Base-by-base conservation (phyloP, 108 stramenopile genomes). In the Mayamaea pseudoterrestris region DNA sequence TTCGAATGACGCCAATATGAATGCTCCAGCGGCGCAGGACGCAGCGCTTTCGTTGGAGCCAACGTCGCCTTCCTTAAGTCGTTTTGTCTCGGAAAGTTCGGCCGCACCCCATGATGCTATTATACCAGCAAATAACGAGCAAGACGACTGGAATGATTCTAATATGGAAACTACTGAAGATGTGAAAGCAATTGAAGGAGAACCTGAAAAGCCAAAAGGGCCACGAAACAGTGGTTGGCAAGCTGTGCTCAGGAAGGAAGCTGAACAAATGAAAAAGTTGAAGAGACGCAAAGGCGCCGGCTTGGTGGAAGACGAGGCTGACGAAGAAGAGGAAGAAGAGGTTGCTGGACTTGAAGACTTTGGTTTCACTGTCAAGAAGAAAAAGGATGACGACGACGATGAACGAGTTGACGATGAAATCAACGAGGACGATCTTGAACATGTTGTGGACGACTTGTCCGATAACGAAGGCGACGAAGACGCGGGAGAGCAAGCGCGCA, bases 381-480 rank as follows among this genome's bases (percentile, higher is more conserved):
- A 76, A 43, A 71, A 76, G 37, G 73, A 72, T 11, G 80, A 78
- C 22, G 83, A 83, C 34, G 74, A 90, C 26, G 80, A 76, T n/a
- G 69, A 80, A 7, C 61, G 56, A 11, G 61, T 58, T 20, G 57
- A 72, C 35, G 73, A 46, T 23, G 50, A 66, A 1, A 52, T 72
- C 5, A 69, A 76, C 31, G 80, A 73, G 7, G 90, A 91, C 44
- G 90, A 91, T 41, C 40, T 91, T 37, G 63, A 91, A 23, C 71
- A 86, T 51, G 75, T 91, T 37, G 90, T 91, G 12, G 90, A 91
- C 70, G 84, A 86, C 14, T 49, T 86, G 2, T 91, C 90, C 2
- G 90, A 91, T 51, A 61, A 71, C 36, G 90, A 91, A 65, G 89
- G 89, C 31, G 89, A 91, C 30, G 89, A 91, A 53, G 89, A 86